Base-by-base conservation (phyloP, 192 early-diverging fungal genomes). In the Rhizophagus prolifer region DNA sequence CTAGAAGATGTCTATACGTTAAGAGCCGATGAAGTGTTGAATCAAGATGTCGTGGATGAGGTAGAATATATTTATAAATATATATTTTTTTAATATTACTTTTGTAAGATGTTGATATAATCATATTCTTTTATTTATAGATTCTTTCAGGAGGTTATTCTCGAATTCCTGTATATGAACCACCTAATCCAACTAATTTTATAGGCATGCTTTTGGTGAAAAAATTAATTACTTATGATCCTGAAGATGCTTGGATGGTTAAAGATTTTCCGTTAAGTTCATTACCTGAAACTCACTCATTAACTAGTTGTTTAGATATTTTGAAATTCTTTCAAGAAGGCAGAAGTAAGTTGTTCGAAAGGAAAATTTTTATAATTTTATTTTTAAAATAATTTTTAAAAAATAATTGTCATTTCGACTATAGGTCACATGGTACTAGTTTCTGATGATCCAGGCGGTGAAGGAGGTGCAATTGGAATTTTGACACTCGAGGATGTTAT, bases 291-390 rank as follows among this genome's bases (percentile, higher is more conserved):
- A 85, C 88, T n/a, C 80, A 81, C 0, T 82, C 86, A 36, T 82
- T 85, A 74, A 89, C 88, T 25, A 89, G 86, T 47, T 89, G 88
- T 77, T 77, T 92, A 63, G 93, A 94, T 60, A 93, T 94, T 44
- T 82, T 94, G 62, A 94, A 94, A 80, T 91, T 91, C 63, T 94
- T 94, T 82, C 93, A 94, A 73, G 92, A 92, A 76, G 93, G 93
- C 25, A 87, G 91, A 72, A 91, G 91, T 84, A 80, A 74, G 70
- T 31, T 23, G 4, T 26, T 21, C 58, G n/a, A 58, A 58, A 58
- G 58, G n/a, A 58, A 58, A 14, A 38, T 38, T 38, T 38, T 38
- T 8, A 8, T 38, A 38, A 8, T 41, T 8, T 41, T 41, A 9
- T 41, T 8, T 41, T 44, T 44, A 12, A 12, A 10, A 44, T 44